Conservation (phyloP, 169 alveolate genomes). For the Haemoproteus tartakovskyi region DNA sequence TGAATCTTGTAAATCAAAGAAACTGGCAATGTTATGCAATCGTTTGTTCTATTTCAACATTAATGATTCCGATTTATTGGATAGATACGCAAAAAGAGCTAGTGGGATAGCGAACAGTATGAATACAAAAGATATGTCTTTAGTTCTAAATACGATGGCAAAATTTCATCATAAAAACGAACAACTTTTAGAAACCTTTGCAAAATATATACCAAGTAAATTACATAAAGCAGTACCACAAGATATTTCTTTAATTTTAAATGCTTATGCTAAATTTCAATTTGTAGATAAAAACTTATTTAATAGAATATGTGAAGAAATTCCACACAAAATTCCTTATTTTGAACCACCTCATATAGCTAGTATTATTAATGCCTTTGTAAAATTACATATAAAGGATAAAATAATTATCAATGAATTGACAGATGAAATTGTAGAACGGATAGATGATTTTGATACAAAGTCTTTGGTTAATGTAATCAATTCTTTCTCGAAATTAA, state of each 20-base stretch:
- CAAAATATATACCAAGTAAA: slow-evolving; percentile 56
- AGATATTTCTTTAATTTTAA: slow-evolving; percentile 49
- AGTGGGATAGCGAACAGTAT: slow-evolving; percentile 36
- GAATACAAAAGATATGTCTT: slow-evolving; percentile 55
- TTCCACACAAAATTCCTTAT: slow-evolving; percentile 58
- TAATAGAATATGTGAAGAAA: slow-evolving; percentile 63
- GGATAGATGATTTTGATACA: slow-evolving; percentile 55
- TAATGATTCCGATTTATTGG: slow-evolving; percentile 57
- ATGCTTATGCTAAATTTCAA: slow-evolving; percentile 59
- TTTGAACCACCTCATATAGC: slow-evolving; percentile 30
- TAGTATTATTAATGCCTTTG: slow-evolving; percentile 44
- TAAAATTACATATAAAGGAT: slow-evolving; percentile 49
- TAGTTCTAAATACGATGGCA: slow-evolving; percentile 56
- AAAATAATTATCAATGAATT: slow-evolving; percentile 39
- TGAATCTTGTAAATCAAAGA: slow-evolving; percentile 51
- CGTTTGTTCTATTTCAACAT: slow-evolving; percentile 52
- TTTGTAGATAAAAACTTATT: slow-evolving; percentile 40
- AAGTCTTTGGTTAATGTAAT: slow-evolving; percentile 44
- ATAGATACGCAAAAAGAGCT: slow-evolving; percentile 65
- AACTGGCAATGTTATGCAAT: slow-evolving; percentile 59
- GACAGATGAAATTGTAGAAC: slow-evolving; percentile 34
- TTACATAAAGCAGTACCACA: slow-evolving; percentile 62
- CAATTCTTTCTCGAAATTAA: slow-evolving; percentile 37
- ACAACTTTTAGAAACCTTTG: slow-evolving; percentile 36
- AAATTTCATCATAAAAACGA: slow-evolving; percentile 52